Base-by-base conservation (phyloP, 345 rosid genomes). In the Hibiscus syriacus region DNA sequence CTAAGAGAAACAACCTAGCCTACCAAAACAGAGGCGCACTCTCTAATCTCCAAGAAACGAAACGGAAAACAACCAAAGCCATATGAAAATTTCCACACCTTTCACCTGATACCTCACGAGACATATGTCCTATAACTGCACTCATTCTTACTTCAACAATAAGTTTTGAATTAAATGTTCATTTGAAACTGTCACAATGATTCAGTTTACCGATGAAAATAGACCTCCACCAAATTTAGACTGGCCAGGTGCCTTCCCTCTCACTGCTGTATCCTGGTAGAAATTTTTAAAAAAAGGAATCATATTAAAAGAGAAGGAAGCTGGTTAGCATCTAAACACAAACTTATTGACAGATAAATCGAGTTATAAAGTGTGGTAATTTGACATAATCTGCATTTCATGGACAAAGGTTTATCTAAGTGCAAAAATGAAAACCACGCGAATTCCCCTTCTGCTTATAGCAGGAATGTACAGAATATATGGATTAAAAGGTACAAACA, bases 171-270 rank as follows among this genome's bases (percentile, higher is more conserved):
- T 16, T n/a, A 57, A 55, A 57, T 30, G 9, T 60, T 66, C 19
- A 45, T 9, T 30, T 17, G 43, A 12, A 30, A 32, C 23, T 27
- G 8, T 3, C 46, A 20, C 7, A 76, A 79, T 2, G 55, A 25
- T 17, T 54, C 58, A 20, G 66, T 80, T 79, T 82, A 80, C 90
- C 17, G 81, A 1, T 45, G 85, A 84, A 79, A 80, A 80, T 54
- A 82, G 75, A 67, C 84, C 86, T 26, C 86, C 83, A 20, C 83
- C 72, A 55, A 66, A 80, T 68, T 69, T 83, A n/a, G n/a, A n/a
- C n/a, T n/a, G n/a, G n/a, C n/a, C n/a, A n/a, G n/a, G n/a, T n/a
- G n/a, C n/a, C n/a, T 83, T 83, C 26, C 74, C 80, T 72, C 82
- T 77, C 56, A 72, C 83, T 26, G 76, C 74, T 20, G 87, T 80